Evolutionary conservation across 768 basidiomycete species (phyloP), one percentile per base, ranked within the genome.

Genomic region (Mycena amicta): DNA sequence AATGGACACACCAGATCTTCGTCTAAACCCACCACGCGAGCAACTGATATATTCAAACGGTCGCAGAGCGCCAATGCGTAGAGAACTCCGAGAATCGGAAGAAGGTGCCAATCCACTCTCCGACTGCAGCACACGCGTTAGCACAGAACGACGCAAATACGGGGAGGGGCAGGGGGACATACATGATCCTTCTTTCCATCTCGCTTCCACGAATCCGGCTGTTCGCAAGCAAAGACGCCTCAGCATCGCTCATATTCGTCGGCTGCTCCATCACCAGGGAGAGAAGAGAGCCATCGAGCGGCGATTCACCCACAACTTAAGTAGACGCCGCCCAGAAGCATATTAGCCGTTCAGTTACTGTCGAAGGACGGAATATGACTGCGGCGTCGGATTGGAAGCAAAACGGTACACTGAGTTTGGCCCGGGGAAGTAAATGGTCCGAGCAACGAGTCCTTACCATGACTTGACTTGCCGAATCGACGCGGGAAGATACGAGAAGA

Each of bases 51-150:
- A 63, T 80, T 80, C 4, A 69, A 68, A 28, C 78, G 71, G 60
- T 79, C 77, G 54, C 79, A 72, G 47, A 77, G 58, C 16, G 74
- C 72, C 52, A 80, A 63, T 6, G 78, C 71, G 60, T 74, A 76
- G 5, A 80, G 60, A 28, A 73, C 54, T 16, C 74, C 75, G 25
- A 79, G 70, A 26, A 80, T 64, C 26, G 78, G 78, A 6, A 78
- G 67, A 52, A 79, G 60, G 26, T 72, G 69, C 65, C 68, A 70
- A 60, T 81, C 78, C 4, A 78, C 70, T 28, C 69, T 68, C 27
- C 75, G 77, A 43, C 79, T 79, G 29, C 25, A n/a, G n/a, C n/a
- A n/a, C 51, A 28, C 15, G 2, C 43, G 58, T 59, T 28, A 57
- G 53, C n/a, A 39, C 20, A 12, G 26, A 45, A 43, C 11, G 8